These are phyloP conservation scores for Blastobotrys capitulatus DNA, from an alignment of 1,139 yeast genomes.

Conservation along the genomic window DNA sequence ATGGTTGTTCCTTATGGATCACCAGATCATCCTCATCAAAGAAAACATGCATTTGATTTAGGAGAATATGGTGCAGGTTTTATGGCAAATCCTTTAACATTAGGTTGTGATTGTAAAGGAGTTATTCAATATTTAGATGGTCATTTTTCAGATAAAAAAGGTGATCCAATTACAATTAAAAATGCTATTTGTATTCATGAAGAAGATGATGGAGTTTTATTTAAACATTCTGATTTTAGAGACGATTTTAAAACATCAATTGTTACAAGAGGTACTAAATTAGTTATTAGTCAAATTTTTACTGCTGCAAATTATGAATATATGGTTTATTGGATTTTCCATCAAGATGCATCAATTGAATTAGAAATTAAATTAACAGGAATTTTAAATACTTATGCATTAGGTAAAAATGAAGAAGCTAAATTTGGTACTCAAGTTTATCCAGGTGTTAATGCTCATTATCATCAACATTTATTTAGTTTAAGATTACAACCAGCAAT, in stretches of 20 bases:
- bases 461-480: slow-evolving; percentile 81
- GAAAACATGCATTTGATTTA: slow-evolving; percentile 80
- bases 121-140: slow-evolving; percentile 78
- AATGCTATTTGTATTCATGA: slow-evolving; percentile 81
- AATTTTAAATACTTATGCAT: slow-evolving; percentile 47
- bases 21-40: slow-evolving; percentile 74
- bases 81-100: slow-evolving; percentile 70
- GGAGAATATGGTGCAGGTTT: slow-evolving; percentile 88
- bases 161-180: slow-evolving; percentile 64
- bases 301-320: slow-evolving; percentile 85
- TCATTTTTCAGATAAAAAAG: slow-evolving; percentile 58
- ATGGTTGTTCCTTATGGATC: slow-evolving; percentile 84
- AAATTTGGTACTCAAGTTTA: slow-evolving; percentile 76
- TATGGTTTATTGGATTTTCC: slow-evolving; percentile 74
- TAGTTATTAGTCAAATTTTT: slow-evolving; percentile 71
- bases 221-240: slow-evolving; percentile 79
- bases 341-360: slow-evolving; percentile 79
- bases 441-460: slow-evolving; percentile 78
- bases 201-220: slow-evolving; percentile 74
- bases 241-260: slow-evolving; percentile 59
- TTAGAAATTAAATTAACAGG: slow-evolving; percentile 77
- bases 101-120: slow-evolving; percentile 84
- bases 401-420: slow-evolving; percentile 59
- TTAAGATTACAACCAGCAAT: slow-evolving; percentile 73
- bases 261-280: slow-evolving; percentile 68